Evolutionary conservation across 257 asterid species (phyloP).

Genomic region (Ilex asprella): DNA sequence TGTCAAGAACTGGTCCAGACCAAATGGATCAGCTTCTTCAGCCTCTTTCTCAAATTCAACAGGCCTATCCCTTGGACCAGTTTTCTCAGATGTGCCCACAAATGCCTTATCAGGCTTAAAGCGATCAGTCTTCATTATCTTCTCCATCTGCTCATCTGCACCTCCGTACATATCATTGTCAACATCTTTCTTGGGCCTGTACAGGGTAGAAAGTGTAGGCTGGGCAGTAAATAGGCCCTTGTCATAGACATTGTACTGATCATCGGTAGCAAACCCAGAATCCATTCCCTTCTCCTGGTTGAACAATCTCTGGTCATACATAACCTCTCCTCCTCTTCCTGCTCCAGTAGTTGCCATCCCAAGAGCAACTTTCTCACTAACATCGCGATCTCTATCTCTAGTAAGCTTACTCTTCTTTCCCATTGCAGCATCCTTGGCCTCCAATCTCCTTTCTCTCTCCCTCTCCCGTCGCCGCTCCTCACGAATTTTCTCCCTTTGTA

Average conservation of each 20-base stretch:
- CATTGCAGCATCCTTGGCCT: conserved; percentile 86
- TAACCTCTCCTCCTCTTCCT: conserved; percentile 64
- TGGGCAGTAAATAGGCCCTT: conserved; percentile 72
- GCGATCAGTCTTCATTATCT: conserved; percentile 80
- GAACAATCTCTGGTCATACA: conserved; percentile 78
- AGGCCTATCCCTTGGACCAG: conserved; percentile 69
- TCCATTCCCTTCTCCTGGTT: conserved; percentile 95
- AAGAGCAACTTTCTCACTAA: conserved; percentile 84
- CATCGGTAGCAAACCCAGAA: conserved; percentile 79
- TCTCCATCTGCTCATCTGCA: conserved; percentile 76
- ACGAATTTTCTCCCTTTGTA: conserved; percentile 73
- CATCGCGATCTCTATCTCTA: conserved; percentile 80
- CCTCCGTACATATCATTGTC: conserved; percentile 87
- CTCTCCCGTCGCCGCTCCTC: conserved; percentile 86
- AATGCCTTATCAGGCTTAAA: conserved; percentile 74
- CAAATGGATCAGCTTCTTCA: conserved; percentile 86
- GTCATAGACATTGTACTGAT: conserved; percentile 70
- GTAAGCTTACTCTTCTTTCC: conserved; percentile 89
- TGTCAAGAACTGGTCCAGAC: conserved; percentile 78
- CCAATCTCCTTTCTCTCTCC: conserved; percentile 83
- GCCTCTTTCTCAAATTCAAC: conserved; percentile 72
- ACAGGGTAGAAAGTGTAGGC: conserved; percentile 64
- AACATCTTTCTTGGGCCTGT: conserved; percentile 73
- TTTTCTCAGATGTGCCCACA: conserved; percentile 63
- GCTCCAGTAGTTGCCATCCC: conserved; percentile 69